Evolutionary conservation across 495 filamentous ascomycete genomes (phyloP), one percentile per base, ranked within the genome.

Genomic region (Annulohypoxylon bovei): DNA sequence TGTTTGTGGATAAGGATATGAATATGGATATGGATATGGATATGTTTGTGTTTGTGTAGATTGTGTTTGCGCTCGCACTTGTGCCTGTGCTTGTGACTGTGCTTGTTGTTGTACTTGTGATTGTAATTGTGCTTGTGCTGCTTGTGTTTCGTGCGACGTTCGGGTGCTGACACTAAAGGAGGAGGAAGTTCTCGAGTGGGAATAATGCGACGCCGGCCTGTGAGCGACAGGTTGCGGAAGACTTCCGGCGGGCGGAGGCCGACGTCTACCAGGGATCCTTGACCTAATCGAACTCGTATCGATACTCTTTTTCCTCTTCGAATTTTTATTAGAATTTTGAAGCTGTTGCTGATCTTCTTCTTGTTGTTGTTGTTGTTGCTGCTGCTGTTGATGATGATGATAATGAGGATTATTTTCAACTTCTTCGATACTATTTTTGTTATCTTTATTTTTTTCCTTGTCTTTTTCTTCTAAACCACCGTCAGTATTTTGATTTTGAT

Each of bases 271-370:
- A 53, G 70, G 63, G 40, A 72, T 72, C 56, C 70, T 65, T 62
- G 65, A 72, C 53, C 72, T 66, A 37, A 64, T 49, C 28, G 71
- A 67, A 47, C 55, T 68, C 12, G 73, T 62, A 20, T 78, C 75
- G 74, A 71, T 68, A 25, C 80, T 80, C 64, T 78, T 76, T 46
- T 81, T 76, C 71, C 77, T 80, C 67, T 78, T 74, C 44, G 75
- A 70, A 65, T 78, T 76, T 49, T 56, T 67, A 20, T 54, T 65
- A 50, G 39, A 22, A 16, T 40, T 33, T 4, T 53, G 59, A 18
- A 54, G 46, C 8, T 23, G 53, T 28, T 63, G 25, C 20, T 50
- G 30, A 4, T 55, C 55, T 11, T 65, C 53, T 11, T 59, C 61
- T 54, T 54, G 58, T 20, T 54, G 18, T 27, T 61, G 44, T 39